Percentiles rank a stretch among this genome's conserved stretches.
Conservation (phyloP, 2,329 filamentous ascomycete species). For the Clarireedia hainanense region DNA sequence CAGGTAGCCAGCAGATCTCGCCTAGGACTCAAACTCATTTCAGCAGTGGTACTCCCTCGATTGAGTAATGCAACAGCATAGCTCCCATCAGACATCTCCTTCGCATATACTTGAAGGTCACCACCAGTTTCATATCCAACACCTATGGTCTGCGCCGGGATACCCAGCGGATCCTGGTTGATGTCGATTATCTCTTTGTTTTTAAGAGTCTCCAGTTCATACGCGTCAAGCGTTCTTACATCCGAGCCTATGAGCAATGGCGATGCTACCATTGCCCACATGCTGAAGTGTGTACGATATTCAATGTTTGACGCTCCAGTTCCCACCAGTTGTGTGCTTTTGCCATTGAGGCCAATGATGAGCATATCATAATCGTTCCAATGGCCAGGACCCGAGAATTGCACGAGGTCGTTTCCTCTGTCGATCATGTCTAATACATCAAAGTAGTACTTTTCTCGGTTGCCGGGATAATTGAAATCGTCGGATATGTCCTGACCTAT, state of each 20-base stretch:
- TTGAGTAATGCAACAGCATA: constrained; percentile 18
- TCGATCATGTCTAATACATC: constrained; percentile 37
- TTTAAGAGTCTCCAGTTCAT: constrained; percentile 17
- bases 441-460: constrained; percentile 19
- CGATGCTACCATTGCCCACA: constrained; percentile 20
- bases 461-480: constrained; percentile 22
- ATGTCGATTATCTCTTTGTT: constrained; percentile 32
- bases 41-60: constrained; percentile 14
- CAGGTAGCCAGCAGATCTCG: constrained; percentile 15
- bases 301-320: constrained; percentile 24
- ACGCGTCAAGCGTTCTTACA: constrained; percentile 10
- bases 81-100: constrained; percentile 16
- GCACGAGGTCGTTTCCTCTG: constrained; percentile 38
- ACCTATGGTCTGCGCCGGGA: constrained; percentile 16
- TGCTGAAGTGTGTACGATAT: constrained; percentile 20
- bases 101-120: constrained; percentile 16
- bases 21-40: constrained; percentile 17
- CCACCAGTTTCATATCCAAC: constrained; percentile 7
- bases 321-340: constrained; percentile 35
- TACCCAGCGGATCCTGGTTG: constrained; percentile 26
- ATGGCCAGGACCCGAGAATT: constrained; percentile 40
- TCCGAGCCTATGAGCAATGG: constrained; percentile 23
- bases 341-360: constrained; percentile 20
- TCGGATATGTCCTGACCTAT: constrained; percentile 38
- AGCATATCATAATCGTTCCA: constrained; percentile 36